Evolutionary conservation across 345 rosid genomes (phyloP).

Genomic region (Populus simonii): DNA sequence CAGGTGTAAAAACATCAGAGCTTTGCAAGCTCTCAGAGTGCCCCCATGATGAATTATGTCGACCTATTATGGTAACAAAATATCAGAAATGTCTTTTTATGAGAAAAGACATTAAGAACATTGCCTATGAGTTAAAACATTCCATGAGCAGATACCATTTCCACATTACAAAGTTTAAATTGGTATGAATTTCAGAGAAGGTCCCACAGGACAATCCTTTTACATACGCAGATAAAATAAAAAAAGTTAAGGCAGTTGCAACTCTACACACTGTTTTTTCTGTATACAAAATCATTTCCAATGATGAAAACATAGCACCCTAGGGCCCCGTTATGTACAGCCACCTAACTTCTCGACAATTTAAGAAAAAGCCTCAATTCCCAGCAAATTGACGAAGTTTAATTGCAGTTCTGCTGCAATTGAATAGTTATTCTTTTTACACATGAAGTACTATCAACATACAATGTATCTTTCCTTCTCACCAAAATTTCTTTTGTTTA

Average conservation of each 20-base stretch:
- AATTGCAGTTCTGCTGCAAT: background rate
- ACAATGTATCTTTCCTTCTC: background rate
- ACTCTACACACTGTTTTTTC: background rate
- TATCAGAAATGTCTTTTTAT: background rate
- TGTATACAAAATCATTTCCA: background rate
- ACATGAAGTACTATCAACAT: background rate
- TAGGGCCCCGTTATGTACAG: background rate
- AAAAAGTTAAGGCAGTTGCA: background rate
- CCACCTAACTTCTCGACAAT: background rate
- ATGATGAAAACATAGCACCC: background rate
- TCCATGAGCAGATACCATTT: background rate
- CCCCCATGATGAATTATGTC: slow-evolving; percentile 46
- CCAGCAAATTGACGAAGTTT: background rate
- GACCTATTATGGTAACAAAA: slow-evolving; percentile 47
- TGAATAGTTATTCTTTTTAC: background rate
- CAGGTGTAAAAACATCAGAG: slow-evolving; percentile 86
- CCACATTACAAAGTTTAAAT: background rate
- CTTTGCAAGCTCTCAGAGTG: slow-evolving; percentile 58
- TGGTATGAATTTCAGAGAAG: background rate
- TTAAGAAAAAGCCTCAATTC: background rate
- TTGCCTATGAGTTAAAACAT: background rate
- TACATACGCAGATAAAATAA: background rate
- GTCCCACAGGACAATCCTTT: background rate
- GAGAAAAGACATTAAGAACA: background rate
- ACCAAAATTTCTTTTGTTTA: background rate